Base-by-base conservation (phyloP, 2,329 filamentous ascomycete genomes). In the Hyphodiscus sp. region DNA sequence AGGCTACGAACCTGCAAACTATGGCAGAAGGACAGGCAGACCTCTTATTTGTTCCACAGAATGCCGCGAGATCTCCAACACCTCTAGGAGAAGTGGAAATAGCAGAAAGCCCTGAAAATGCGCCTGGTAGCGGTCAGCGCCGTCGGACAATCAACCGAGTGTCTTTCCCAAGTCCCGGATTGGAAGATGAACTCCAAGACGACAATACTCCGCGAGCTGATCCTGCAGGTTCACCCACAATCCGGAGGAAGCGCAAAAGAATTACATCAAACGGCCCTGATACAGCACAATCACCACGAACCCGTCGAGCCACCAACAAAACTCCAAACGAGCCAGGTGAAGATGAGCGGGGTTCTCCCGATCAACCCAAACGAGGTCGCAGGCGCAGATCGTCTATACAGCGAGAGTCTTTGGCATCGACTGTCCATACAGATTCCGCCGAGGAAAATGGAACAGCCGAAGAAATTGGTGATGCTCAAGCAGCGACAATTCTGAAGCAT, bases 41-140 rank as follows among this genome's bases (percentile, higher is more conserved):
- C 13, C 8, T 20, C 19, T 29, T 9, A 23, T 47, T 18, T 47
- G 18, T 15, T 9, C 46, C 46, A 44, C 20, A 41, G n/a, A 46
- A 23, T 8, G 41, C 61, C 20, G 61, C 51, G 20, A 54, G 51
- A 41, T 54, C 54, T 42, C 53, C 58, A 33, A 20, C 48, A 23
- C 11, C 57, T 45, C 18, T 38, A 6, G 48, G 16, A 45, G 57
- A 62, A 16, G 74, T 78, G 47, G 75, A 78, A 61, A 71, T 80
- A 15, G 70, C 68, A 38, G 79, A 83, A 61, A 82, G 79, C 52
- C 80, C 81, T 0, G 68, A 61, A 9, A 66, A 77, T 58, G 79
- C 78, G 15, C 80, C 80, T 1, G 80, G 80, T 2, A 82, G 78
- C 58, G 80, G 79, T 1, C 73, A 72, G 9, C 69, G 78, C 47